A percentile compares a stretch with the other conserved stretches of the same genome.
Evolutionary conservation across 352 stramenopile genomes (phyloP).

Genomic region (Achlya hypogyna): DNA sequence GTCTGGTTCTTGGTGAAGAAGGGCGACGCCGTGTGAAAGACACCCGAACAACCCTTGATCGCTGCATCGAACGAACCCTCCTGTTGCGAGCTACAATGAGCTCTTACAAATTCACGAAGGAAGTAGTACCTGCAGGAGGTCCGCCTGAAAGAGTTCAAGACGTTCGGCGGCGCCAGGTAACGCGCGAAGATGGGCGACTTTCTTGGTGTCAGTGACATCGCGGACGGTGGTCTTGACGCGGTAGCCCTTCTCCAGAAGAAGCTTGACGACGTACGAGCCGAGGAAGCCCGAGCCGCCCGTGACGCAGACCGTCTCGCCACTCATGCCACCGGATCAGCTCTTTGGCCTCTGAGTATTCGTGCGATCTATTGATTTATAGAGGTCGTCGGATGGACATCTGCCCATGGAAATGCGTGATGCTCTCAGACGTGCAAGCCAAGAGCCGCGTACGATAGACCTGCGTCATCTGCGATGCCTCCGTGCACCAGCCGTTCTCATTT

Average conservation of each 20-base stretch:
- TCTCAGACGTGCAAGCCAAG: too few species aligned
- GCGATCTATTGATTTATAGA: too few species aligned
- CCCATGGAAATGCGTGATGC: too few species aligned
- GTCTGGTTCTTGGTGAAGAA: conserved; percentile 24
- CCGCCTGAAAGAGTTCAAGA: conserved; percentile 27
- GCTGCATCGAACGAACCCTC: conserved; percentile 26
- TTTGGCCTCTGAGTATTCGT: too few species aligned
- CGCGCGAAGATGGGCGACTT: conserved; percentile 19
- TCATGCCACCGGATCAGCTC: too few species aligned
- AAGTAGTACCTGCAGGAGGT: conserved; percentile 21
- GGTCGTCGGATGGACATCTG: too few species aligned
- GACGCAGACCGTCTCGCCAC: too few species aligned
- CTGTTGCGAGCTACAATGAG: neutral
- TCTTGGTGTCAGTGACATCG: conserved; percentile 1
- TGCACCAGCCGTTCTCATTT: too few species aligned
- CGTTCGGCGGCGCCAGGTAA: conserved; percentile 14
- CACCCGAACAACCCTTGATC: conserved; percentile 21
- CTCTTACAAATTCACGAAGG: neutral
- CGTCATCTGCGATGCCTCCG: too few species aligned
- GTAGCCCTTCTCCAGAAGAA: conserved; percentile 21
- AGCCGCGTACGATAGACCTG: too few species aligned
- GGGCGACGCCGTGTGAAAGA: conserved; percentile 24
- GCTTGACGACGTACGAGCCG: conserved; percentile 11
- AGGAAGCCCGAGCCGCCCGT: conserved; percentile 23
- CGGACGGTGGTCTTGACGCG: conserved; percentile 21